Evolutionary conservation across 495 filamentous ascomycete species (phyloP).

Genomic region (Annulohypoxylon nitens): DNA sequence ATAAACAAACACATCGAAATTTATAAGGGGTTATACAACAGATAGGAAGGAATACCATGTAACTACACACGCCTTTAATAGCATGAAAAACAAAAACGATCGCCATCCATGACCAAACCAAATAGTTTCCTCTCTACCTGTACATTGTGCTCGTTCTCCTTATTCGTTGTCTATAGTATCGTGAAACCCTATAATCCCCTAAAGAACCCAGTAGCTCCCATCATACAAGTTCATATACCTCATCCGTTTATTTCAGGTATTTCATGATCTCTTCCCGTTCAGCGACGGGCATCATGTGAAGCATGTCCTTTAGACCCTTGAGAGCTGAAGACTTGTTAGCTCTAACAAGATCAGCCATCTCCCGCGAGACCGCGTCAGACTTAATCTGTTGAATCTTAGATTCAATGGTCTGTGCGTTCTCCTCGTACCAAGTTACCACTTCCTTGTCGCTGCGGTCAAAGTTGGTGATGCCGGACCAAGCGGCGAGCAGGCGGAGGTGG

Average conservation of each 20-base stretch:
- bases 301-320: slow-evolving; percentile 86
- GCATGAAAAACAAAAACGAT: slow-evolving; percentile 8
- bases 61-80: slow-evolving; percentile 8
- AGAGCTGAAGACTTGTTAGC: slow-evolving; percentile 72
- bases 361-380: slow-evolving; percentile 78
- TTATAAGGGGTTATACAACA: slow-evolving; percentile 14
- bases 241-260: slow-evolving; percentile 64
- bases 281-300: slow-evolving; percentile 85
- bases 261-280: slow-evolving; percentile 90
- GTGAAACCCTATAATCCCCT: background rate
- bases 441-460: slow-evolving; percentile 82
- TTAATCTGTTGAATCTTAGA: slow-evolving; percentile 84
- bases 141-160: slow-evolving; percentile 4
- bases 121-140: slow-evolving; percentile 1
- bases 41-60: background rate
- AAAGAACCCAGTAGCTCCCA: background rate
- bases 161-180: slow-evolving; percentile 1
- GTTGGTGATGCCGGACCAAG: slow-evolving; percentile 80
- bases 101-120: slow-evolving; percentile 5
- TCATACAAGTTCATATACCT: background rate
- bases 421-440: slow-evolving; percentile 97
- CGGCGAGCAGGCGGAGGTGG: slow-evolving; percentile 76
- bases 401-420: slow-evolving; percentile 85
- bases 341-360: slow-evolving; percentile 83
- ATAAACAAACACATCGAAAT: slow-evolving; percentile 1